A percentile compares a stretch with the other conserved stretches of the same genome.
Evolutionary conservation across 2,329 filamentous ascomycete species (phyloP).

Genomic region (Dactylonectria estremocensis): DNA sequence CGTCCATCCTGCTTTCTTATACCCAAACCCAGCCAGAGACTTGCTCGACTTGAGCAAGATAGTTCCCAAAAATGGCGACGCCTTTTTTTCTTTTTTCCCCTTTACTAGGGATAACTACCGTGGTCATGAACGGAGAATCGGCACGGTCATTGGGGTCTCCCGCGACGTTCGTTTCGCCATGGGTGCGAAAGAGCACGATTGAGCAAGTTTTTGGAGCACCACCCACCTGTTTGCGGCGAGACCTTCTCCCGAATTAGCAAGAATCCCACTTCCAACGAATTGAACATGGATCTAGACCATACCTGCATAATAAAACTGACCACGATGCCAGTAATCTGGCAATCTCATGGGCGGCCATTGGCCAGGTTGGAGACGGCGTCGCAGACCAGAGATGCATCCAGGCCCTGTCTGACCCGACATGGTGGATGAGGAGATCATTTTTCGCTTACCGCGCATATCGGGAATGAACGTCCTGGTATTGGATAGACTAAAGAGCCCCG

Average conservation of each 20-base stretch:
- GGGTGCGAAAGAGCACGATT: constrained; percentile 1
- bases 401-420: neutral
- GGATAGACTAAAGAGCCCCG: neutral
- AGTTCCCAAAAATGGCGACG: neutral
- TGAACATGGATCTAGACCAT: neutral
- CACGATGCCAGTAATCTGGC: neutral
- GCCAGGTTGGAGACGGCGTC: neutral
- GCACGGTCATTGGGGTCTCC: constrained; percentile 14
- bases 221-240: neutral
- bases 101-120: neutral
- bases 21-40: neutral
- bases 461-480: neutral
- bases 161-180: neutral
- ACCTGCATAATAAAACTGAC: neutral
- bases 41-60: constrained; percentile 10
- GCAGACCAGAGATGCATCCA: neutral
- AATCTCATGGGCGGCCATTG: neutral
- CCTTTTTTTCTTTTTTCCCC: neutral
- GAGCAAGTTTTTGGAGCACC: constrained; percentile 17
- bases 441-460: neutral
- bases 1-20: neutral
- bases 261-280: too few species aligned
- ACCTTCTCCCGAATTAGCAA: neutral
- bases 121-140: neutral
- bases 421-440: neutral